phyloP scores from a whole-genome alignment of 495 filamentous ascomycete species.

The Trichoderma virens region DNA sequence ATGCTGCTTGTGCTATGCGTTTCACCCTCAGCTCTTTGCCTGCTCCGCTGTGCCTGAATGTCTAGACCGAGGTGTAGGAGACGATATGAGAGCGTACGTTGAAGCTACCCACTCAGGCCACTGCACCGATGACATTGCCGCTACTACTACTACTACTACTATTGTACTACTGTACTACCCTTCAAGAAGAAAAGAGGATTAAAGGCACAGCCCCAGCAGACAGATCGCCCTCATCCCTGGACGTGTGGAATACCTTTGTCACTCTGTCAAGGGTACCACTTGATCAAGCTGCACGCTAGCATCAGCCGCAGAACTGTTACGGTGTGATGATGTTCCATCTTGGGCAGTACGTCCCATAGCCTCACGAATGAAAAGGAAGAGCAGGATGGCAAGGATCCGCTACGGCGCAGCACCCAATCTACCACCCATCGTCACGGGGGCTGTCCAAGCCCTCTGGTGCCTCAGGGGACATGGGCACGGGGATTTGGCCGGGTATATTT shows the following conservation, averaged over 20 bases:
- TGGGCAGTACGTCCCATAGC: background rate
- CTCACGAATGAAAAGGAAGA: background rate
- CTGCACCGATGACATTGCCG: no score
- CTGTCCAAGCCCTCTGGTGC: background rate
- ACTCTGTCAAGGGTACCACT: background rate
- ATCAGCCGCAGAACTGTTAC: conserved; percentile 1
- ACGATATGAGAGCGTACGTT: no score
- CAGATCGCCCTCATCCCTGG: background rate
- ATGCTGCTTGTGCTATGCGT: background rate
- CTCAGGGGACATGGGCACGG: background rate
- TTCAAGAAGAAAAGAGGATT: background rate
- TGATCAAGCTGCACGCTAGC: background rate
- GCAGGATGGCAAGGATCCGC: conserved; percentile 4
- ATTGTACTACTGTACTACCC: background rate
- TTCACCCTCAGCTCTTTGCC: background rate
- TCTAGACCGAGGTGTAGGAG: background rate
- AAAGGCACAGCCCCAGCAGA: background rate
- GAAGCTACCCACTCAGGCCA: no score
- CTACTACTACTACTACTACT: background rate
- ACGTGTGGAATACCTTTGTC: conserved; percentile 1
- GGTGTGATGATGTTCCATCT: background rate
- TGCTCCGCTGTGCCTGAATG: background rate
- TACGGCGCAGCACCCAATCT: background rate
- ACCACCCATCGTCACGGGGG: background rate
- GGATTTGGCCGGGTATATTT: background rate